Percentiles rank a stretch among this genome's conserved stretches.
Evolutionary conservation across 768 basidiomycete genomes (phyloP).

Genomic region (Terana coerulea): DNA sequence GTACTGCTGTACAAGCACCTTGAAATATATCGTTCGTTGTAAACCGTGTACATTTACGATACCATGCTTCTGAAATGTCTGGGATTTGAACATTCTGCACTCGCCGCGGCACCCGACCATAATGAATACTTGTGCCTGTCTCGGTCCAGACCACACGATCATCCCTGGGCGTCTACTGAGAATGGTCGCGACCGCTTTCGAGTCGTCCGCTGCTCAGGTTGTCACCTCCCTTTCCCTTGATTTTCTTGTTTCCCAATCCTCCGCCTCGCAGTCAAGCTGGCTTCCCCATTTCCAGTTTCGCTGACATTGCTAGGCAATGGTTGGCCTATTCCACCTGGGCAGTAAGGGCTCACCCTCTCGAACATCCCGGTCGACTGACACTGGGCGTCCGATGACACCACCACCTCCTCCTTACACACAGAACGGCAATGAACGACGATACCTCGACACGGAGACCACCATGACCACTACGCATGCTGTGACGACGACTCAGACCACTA

Average conservation of each 20-base stretch:
- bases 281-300: constrained; percentile 1
- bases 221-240: not conserved
- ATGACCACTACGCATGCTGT: constrained; percentile 49
- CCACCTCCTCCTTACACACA: constrained; percentile 35
- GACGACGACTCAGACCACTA: constrained; percentile 46
- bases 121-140: too few species aligned
- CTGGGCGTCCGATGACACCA: constrained; percentile 20
- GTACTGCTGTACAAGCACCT: too few species aligned
- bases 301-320: constrained; percentile 28
- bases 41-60: not conserved
- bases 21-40: too few species aligned
- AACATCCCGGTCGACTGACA: constrained; percentile 16
- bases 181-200: constrained; percentile 2
- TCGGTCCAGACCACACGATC: not conserved
- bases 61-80: too few species aligned
- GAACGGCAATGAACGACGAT: constrained; percentile 25
- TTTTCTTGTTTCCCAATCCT: not conserved
- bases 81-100: too few species aligned
- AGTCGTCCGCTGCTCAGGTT: constrained; percentile 1
- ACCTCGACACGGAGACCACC: constrained; percentile 35
- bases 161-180: constrained; percentile 1
- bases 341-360: constrained; percentile 31
- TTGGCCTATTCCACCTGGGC: constrained; percentile 34
- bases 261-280: constrained; percentile 7
- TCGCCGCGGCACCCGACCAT: not conserved